phyloP scores from a whole-genome alignment of 768 basidiomycete genomes.

The Guyanaporus albipodus region DNA sequence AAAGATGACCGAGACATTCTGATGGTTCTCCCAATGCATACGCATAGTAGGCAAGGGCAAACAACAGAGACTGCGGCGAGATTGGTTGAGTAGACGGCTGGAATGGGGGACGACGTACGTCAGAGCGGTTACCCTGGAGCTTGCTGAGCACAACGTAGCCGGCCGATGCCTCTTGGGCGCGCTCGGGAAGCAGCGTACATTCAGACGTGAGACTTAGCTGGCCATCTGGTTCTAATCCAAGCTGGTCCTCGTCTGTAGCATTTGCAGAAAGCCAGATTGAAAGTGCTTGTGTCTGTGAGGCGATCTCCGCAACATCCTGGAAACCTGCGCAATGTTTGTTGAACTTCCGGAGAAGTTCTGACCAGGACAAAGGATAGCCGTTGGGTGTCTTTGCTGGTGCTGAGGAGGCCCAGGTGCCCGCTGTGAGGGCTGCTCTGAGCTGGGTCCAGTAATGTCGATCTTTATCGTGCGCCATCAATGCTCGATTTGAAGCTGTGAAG shows the following conservation, averaged over 20 bases:
- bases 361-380: slow-evolving; percentile 59
- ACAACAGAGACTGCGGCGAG: slow-evolving; percentile 53
- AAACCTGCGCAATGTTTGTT: slow-evolving; percentile 75
- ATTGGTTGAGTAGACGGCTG: slow-evolving; percentile 3
- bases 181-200: slow-evolving; percentile 51
- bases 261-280: slow-evolving; percentile 51
- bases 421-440: slow-evolving; percentile 64
- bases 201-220: slow-evolving; percentile 45
- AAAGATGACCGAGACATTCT: slow-evolving; percentile 59
- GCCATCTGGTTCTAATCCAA: slow-evolving; percentile 40
- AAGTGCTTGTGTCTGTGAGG: slow-evolving; percentile 62
- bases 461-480: slow-evolving; percentile 47
- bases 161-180: slow-evolving; percentile 51
- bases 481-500: neutral
- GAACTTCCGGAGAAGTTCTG: slow-evolving; percentile 79
- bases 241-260: slow-evolving; percentile 53
- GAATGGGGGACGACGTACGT: slow-evolving; percentile 44
- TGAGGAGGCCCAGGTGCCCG: slow-evolving; percentile 66
- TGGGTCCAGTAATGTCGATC: slow-evolving; percentile 78
- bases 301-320: slow-evolving; percentile 58
- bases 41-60: slow-evolving; percentile 74
- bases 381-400: slow-evolving; percentile 59
- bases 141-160: slow-evolving; percentile 54
- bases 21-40: slow-evolving; percentile 68
- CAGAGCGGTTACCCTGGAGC: slow-evolving; percentile 47